Percentiles rank a stretch among this genome's conserved stretches.
Conservation (phyloP, 176 grass and related monocot genomes). For the Microstegium vimineum region DNA sequence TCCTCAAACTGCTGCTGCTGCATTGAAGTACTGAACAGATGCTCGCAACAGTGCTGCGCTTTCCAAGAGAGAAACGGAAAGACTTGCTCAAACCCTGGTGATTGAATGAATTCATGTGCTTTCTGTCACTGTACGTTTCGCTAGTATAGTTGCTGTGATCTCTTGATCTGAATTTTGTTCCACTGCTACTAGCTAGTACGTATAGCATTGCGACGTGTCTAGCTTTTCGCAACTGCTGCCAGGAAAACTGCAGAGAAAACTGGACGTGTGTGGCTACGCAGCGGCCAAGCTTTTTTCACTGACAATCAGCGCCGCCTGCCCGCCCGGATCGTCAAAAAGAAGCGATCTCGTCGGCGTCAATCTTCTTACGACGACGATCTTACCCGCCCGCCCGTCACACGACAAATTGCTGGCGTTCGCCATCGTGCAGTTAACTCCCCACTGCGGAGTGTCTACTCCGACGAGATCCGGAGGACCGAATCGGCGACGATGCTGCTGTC, state of each 20-base stretch:
- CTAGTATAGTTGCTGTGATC: background rate
- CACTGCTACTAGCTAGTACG: background rate
- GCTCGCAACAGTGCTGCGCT: background rate
- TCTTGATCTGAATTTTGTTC: background rate
- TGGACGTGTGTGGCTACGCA: background rate
- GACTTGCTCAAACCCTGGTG: background rate
- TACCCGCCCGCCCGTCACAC: background rate
- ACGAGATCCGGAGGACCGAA: background rate
- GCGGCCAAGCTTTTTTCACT: background rate
- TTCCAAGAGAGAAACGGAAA: background rate
- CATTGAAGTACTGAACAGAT: background rate
- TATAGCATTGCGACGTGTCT: background rate
- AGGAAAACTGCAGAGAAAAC: background rate
- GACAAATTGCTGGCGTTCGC: background rate
- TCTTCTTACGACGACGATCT: background rate
- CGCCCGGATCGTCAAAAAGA: background rate
- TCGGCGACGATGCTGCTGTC: background rate
- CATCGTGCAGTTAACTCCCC: background rate
- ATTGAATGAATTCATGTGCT: background rate
- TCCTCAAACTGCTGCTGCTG: background rate
- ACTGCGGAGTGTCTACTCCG: background rate
- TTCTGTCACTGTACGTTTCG: background rate
- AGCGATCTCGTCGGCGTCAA: conserved; percentile 1
- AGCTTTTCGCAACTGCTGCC: background rate
- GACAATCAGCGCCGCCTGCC: background rate